Evolutionary conservation across 345 rosid species (phyloP).

Genomic region (Hibiscus mutabilis): DNA sequence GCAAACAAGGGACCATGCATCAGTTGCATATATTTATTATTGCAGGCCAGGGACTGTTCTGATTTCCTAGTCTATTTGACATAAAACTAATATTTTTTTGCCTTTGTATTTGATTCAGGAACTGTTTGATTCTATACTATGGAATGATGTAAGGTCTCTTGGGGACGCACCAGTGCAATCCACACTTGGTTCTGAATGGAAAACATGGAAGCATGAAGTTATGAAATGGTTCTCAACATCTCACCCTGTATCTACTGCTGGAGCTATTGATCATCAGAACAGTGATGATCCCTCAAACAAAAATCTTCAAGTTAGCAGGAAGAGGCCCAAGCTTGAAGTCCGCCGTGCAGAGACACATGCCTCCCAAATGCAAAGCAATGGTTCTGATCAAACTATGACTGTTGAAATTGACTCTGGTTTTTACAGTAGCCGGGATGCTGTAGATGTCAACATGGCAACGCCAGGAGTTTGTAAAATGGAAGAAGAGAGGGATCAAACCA

Average conservation of each 20-base stretch:
- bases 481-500: conserved; percentile 25
- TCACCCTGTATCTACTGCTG: conserved; percentile 31
- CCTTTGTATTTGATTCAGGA: conserved; percentile 44
- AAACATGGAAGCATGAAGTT: conserved; percentile 94
- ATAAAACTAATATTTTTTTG: background rate
- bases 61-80: background rate
- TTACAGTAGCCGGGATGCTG: conserved; percentile 38
- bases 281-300: conserved; percentile 35
- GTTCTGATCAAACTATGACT: conserved; percentile 32
- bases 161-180: conserved; percentile 59
- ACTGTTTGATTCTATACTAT: conserved; percentile 57
- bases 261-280: conserved; percentile 35
- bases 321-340: conserved; percentile 92
- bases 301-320: conserved; percentile 51
- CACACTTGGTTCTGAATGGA: conserved; percentile 81
- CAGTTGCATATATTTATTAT: background rate
- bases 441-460: conserved; percentile 24
- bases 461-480: conserved; percentile 27
- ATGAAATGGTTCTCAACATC: conserved; percentile 74
- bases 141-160: conserved; percentile 76
- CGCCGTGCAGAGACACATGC: conserved; percentile 82
- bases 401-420: conserved; percentile 52
- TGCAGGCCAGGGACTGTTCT: background rate
- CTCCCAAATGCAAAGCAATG: conserved; percentile 44
- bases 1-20: background rate